phyloP scores from a whole-genome alignment of 768 basidiomycete species.

The Kondoa subrosea region DNA sequence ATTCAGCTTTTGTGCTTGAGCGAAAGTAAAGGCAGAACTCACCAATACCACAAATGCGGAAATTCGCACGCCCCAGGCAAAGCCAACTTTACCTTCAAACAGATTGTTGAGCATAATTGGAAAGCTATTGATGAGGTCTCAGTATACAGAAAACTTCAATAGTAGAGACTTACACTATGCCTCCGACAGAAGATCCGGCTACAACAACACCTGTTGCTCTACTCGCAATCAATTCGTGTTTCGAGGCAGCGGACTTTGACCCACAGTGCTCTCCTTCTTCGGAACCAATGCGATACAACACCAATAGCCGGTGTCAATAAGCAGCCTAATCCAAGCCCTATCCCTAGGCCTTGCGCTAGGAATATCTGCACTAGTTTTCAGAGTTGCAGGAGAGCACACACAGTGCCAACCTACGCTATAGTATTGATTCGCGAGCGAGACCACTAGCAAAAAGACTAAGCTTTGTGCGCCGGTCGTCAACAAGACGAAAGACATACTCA shows the following conservation, averaged over 20 bases:
- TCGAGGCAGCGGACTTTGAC: background rate
- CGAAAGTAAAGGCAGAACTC: background rate
- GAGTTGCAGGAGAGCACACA: background rate
- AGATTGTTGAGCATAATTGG: background rate
- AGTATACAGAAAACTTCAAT: too few species aligned
- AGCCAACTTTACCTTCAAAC: background rate
- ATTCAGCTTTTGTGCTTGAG: background rate
- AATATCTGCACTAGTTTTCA: background rate
- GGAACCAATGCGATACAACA: background rate
- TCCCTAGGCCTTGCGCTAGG: background rate
- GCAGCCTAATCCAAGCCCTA: background rate
- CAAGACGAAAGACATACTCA: background rate
- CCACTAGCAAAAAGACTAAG: background rate
- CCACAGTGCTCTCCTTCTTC: background rate
- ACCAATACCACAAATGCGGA: background rate
- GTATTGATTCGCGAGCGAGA: background rate
- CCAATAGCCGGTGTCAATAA: background rate
- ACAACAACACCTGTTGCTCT: background rate
- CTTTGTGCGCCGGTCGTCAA: background rate
- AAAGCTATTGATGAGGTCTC: background rate
- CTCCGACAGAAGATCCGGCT: background rate
- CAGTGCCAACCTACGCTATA: background rate
- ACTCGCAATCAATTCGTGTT: background rate
- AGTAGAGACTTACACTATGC: background rate
- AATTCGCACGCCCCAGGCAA: background rate